These are phyloP conservation scores for Cryptosporidium muris DNA, from an alignment of 169 alveolate species.

Conservation along the genomic window DNA sequence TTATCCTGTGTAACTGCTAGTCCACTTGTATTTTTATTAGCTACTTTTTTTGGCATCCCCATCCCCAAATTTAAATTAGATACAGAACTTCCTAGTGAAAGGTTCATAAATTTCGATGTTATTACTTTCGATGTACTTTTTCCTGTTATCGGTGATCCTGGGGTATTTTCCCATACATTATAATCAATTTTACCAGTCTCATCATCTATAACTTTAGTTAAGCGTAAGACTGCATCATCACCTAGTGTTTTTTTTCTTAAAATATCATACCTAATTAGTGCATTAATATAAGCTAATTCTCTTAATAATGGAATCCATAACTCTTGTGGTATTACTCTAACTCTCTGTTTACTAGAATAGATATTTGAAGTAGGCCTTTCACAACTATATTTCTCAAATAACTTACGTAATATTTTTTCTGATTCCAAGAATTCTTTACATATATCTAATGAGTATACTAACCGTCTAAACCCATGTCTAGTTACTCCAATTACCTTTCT, in stretches of 20 bases:
- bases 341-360: slow-evolving; percentile 28
- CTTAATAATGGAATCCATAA: slow-evolving; percentile 69
- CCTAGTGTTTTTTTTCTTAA: slow-evolving; percentile 65
- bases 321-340: slow-evolving; percentile 67
- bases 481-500: slow-evolving; percentile 67
- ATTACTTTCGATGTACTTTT: not conserved
- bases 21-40: slow-evolving; percentile 6
- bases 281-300: slow-evolving; percentile 70
- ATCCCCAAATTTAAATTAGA: not conserved
- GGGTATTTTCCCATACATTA: slow-evolving; percentile 39
- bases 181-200: slow-evolving; percentile 60
- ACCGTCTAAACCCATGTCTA: slow-evolving; percentile 62
- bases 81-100: not conserved
- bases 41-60: not conserved
- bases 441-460: slow-evolving; percentile 39
- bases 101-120: not conserved
- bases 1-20: slow-evolving; percentile 69
- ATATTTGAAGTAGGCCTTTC: slow-evolving; percentile 32
- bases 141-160: not conserved
- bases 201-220: slow-evolving; percentile 35
- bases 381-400: slow-evolving; percentile 45
- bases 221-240: slow-evolving; percentile 36
- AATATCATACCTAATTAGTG: slow-evolving; percentile 50
- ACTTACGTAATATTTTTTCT: slow-evolving; percentile 20
- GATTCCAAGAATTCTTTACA: slow-evolving; percentile 52